A percentile compares a stretch with the other conserved stretches of the same genome.
These are phyloP conservation scores for Melaleuca quinquenervia DNA, from an alignment of 345 rosid genomes.

Conservation along the genomic window DNA sequence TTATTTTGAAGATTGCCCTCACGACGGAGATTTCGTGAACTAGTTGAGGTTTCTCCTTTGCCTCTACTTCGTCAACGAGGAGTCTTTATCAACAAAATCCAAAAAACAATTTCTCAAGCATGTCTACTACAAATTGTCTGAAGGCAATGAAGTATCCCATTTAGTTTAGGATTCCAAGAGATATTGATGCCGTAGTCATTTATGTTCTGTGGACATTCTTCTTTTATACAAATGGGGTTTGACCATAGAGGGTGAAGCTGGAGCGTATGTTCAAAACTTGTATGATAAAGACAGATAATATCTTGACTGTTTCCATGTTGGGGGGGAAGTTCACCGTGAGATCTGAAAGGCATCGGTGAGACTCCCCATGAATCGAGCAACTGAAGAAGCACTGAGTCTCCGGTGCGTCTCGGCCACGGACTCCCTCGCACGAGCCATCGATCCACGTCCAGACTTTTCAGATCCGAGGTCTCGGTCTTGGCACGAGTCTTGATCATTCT, in stretches of 20 bases:
- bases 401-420: not conserved
- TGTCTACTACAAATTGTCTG: too few species aligned
- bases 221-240: not conserved
- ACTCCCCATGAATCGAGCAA: not conserved
- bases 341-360: not conserved
- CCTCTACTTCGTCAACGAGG: too few species aligned
- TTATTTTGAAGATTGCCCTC: too few species aligned
- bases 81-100: too few species aligned
- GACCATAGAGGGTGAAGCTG: not conserved
- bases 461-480: not conserved
- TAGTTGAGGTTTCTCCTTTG: too few species aligned
- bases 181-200: too few species aligned
- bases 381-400: not conserved
- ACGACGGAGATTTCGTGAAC: too few species aligned
- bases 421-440: not conserved
- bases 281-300: not conserved
- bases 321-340: not conserved
- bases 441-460: not conserved
- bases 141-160: too few species aligned
- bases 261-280: not conserved
- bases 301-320: not conserved
- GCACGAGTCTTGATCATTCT: not conserved
- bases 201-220: not conserved
- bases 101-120: too few species aligned
- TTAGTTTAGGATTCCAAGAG: too few species aligned